These are phyloP conservation scores for Tubosaeta sp. DNA, from an alignment of 768 basidiomycete genomes.

Conservation along the genomic window DNA sequence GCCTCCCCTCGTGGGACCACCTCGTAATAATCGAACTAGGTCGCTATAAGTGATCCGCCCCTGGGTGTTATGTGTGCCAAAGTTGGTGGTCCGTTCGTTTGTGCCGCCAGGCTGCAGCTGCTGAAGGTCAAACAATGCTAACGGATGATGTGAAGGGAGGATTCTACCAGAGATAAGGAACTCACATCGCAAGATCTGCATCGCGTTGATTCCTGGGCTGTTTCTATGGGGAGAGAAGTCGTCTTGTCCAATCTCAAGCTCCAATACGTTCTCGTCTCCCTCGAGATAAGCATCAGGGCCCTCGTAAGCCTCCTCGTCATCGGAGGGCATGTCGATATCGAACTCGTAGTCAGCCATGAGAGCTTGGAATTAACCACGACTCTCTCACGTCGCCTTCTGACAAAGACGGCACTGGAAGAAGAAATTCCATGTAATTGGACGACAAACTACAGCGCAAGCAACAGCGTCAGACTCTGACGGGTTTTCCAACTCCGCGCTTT, in stretches of 20 bases:
- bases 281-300: conserved; percentile 35
- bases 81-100: conserved; percentile 5
- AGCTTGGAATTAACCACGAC: conserved; percentile 2
- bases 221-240: conserved; percentile 6
- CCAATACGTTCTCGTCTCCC: conserved; percentile 32
- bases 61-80: background rate
- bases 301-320: conserved; percentile 31
- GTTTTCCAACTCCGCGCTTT: conserved; percentile 22
- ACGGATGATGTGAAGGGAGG: conserved; percentile 2
- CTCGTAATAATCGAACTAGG: conserved; percentile 20
- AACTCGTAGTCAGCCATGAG: conserved; percentile 21
- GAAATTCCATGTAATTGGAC: background rate
- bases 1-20: conserved; percentile 15
- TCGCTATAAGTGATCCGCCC: conserved; percentile 22
- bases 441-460: background rate
- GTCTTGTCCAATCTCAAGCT: conserved; percentile 30
- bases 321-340: conserved; percentile 13
- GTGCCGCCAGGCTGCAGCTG: conserved; percentile 14
- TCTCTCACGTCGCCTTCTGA: background rate
- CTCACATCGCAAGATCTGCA: conserved; percentile 31
- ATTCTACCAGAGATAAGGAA: background rate
- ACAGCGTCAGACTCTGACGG: background rate
- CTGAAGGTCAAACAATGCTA: conserved; percentile 30
- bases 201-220: conserved; percentile 4
- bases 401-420: background rate